Evolutionary conservation across 805 yeast genomes (phyloP).

Genomic region (Ogataea salicorniae): DNA sequence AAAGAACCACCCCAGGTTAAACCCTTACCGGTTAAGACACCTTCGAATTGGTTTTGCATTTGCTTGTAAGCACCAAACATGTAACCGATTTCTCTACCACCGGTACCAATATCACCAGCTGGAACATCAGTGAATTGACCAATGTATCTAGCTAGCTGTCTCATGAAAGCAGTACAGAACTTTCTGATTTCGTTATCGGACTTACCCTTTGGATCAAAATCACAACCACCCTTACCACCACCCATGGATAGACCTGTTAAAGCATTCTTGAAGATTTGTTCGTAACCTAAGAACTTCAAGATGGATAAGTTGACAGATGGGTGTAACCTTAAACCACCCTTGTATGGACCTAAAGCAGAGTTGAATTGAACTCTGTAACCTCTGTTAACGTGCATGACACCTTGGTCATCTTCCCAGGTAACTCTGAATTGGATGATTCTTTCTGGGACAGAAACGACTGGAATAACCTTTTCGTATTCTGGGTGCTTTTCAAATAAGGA

Average conservation of each 20-base stretch:
- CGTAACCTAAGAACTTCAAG: constrained; percentile 94
- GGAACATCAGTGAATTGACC: constrained; percentile 98
- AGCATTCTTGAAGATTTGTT: constrained; percentile 98
- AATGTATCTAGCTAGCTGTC: constrained; percentile 91
- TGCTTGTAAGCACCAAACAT: constrained; percentile 95
- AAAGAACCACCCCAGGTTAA: constrained; percentile 98
- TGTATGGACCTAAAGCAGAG: constrained; percentile 98
- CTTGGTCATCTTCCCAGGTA: constrained; percentile 94
- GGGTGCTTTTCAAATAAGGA: constrained; percentile 87
- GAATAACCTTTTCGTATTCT: constrained; percentile 79
- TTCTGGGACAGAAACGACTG: constrained; percentile 92
- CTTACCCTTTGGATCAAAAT: constrained; percentile 95
- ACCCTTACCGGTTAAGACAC: constrained; percentile 98
- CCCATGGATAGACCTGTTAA: constrained; percentile 97
- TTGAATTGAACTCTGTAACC: constrained; percentile 99
- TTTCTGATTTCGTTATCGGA: constrained; percentile 92
- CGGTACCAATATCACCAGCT: constrained; percentile 99
- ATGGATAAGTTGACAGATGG: constrained; percentile 94
- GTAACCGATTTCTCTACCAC: constrained; percentile 94
- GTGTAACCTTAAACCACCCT: constrained; percentile 98
- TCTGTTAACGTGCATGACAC: constrained; percentile 86
- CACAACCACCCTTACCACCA: constrained; percentile 99
- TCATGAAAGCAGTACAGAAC: constrained; percentile 94
- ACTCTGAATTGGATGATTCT: constrained; percentile 96
- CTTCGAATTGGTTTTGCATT: constrained; percentile 88